Evolutionary conservation across 192 early-diverging fungal genomes (phyloP).

Genomic region (Funneliformis mosseae): DNA sequence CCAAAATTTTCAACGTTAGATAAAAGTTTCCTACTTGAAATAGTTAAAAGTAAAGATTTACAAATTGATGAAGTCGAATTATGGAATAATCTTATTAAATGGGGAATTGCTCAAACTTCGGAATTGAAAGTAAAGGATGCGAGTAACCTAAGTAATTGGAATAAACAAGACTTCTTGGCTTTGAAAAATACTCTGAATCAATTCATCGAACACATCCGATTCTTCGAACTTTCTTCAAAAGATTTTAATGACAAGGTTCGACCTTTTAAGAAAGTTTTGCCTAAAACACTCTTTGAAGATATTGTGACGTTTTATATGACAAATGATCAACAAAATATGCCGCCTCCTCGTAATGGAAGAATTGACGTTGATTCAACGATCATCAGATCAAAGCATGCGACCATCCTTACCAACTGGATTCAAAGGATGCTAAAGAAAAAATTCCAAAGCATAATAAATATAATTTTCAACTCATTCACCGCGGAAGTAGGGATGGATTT

Average conservation of each 20-base stretch:
- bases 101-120: constrained; percentile 8
- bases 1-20: constrained; percentile 13
- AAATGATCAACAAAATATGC: too few species aligned
- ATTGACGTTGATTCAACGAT: too few species aligned
- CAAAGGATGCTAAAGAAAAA: not conserved
- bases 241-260: constrained; percentile 15
- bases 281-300: not conserved
- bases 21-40: constrained; percentile 1
- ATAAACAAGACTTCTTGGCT: not conserved
- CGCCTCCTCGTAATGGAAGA: too few species aligned
- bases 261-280: not conserved
- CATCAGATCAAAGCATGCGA: not conserved
- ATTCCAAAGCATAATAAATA: not conserved
- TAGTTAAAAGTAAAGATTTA: constrained; percentile 11
- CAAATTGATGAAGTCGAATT: constrained; percentile 17
- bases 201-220: constrained; percentile 13
- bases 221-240: not conserved
- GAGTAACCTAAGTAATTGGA: not conserved
- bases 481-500: not conserved
- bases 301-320: not conserved
- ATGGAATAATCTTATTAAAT: constrained; percentile 26
- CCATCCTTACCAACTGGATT: not conserved
- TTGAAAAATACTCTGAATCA: constrained; percentile 2
- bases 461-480: constrained; percentile 15
- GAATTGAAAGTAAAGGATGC: not conserved